These are phyloP conservation scores for Coelastrella sp. DNA, from an alignment of 139 green algal species.

Conservation along the genomic window DNA sequence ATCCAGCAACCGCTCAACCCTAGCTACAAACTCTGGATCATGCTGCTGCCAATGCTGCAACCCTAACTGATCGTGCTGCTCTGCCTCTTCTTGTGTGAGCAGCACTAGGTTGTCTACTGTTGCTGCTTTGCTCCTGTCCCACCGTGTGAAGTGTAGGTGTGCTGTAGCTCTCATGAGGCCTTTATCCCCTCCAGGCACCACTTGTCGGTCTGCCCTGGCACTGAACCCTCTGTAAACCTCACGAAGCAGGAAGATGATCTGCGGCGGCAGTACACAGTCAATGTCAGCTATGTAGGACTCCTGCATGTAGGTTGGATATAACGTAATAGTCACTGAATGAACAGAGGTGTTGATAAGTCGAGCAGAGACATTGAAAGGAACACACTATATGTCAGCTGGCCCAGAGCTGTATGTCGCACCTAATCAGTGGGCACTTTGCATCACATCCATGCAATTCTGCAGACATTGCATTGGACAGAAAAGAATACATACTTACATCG, in stretches of 20 bases:
- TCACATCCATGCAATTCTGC: too few relatives aligned
- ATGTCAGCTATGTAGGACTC: too few relatives aligned
- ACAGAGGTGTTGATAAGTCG: too few relatives aligned
- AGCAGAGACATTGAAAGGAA: too few relatives aligned
- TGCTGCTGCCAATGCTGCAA: conserved; percentile 38
- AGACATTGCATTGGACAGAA: too few relatives aligned
- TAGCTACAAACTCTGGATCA: conserved; percentile 52
- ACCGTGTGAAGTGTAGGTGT: conserved; percentile 83
- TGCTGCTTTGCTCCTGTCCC: conserved; percentile 66
- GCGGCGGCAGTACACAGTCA: background rate
- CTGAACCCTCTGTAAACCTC: conserved; percentile 80
- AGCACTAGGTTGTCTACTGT: conserved; percentile 94
- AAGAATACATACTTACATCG: conserved; percentile 55
- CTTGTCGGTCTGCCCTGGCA: conserved; percentile 40
- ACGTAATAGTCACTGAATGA: too few relatives aligned
- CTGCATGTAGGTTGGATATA: too few relatives aligned
- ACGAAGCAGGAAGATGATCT: conserved; percentile 64
- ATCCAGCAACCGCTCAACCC: conserved; percentile 56
- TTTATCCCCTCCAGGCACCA: conserved; percentile 69
- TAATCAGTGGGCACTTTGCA: too few relatives aligned
- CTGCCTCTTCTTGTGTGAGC: conserved; percentile 85
- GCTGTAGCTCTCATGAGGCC: conserved; percentile 76
- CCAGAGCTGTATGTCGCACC: too few relatives aligned
- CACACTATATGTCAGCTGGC: too few relatives aligned
- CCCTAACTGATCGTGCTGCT: conserved; percentile 71